Conservation (phyloP, 495 filamentous ascomycete genomes). For the Daldinia childiae region DNA sequence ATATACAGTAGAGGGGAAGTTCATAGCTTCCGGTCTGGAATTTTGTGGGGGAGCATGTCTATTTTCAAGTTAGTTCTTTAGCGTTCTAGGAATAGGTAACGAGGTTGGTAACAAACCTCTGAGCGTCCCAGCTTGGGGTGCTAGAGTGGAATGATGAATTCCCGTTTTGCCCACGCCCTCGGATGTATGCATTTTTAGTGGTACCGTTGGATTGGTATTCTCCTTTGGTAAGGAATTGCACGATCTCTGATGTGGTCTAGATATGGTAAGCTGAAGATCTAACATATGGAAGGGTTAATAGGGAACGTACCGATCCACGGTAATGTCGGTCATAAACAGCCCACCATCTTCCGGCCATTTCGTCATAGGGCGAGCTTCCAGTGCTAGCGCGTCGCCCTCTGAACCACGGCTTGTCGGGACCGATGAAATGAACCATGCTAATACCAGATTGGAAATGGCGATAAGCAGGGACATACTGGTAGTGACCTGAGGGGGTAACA, state of each 20-base stretch:
- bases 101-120: slow-evolving; percentile 46
- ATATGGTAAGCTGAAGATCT: slow-evolving; percentile 16
- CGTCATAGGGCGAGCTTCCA: slow-evolving; percentile 73
- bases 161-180: background rate
- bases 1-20: slow-evolving; percentile 77
- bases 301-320: slow-evolving; percentile 60
- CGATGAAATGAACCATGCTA: slow-evolving; percentile 92
- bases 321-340: slow-evolving; percentile 90
- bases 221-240: slow-evolving; percentile 63
- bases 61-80: slow-evolving; percentile 33
- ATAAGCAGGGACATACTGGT: slow-evolving; percentile 96
- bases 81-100: background rate
- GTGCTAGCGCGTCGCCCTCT: slow-evolving; percentile 67
- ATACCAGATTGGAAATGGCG: slow-evolving; percentile 89
- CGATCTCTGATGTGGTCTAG: slow-evolving; percentile 48
- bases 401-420: slow-evolving; percentile 87
- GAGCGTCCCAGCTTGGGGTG: slow-evolving; percentile 53
- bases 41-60: slow-evolving; percentile 79
- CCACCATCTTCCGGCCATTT: slow-evolving; percentile 89
- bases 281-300: background rate
- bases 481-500: slow-evolving; percentile 91
- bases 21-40: slow-evolving; percentile 79
- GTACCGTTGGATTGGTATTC: slow-evolving; percentile 59
- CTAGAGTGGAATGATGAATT: slow-evolving; percentile 18
- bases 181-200: background rate